phyloP scores from a whole-genome alignment of 2,329 filamentous ascomycete genomes.

The Colletotrichum spinosum region DNA sequence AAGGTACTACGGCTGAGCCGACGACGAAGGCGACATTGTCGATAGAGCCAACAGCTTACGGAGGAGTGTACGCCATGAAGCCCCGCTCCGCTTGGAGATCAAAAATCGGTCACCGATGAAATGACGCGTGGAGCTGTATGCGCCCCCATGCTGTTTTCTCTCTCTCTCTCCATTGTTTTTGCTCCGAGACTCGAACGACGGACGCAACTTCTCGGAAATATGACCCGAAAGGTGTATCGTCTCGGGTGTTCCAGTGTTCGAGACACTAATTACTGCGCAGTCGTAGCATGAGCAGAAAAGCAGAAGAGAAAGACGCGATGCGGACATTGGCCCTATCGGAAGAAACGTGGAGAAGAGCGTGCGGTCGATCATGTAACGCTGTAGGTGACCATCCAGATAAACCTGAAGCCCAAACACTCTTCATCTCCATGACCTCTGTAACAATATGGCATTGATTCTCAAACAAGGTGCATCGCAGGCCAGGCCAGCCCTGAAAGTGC shows the following conservation, averaged over 20 bases:
- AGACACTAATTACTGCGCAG: too few species aligned
- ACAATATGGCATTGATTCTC: too few species aligned
- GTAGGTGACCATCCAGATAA: constrained; percentile 11
- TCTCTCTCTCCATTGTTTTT: too few species aligned
- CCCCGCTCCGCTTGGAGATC: constrained; percentile 23
- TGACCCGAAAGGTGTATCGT: too few species aligned
- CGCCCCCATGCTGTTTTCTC: neutral
- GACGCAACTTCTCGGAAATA: too few species aligned
- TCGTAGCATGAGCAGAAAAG: too few species aligned
- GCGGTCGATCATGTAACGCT: neutral
- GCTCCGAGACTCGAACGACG: too few species aligned
- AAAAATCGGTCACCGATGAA: constrained; percentile 15
- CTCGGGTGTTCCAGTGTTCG: too few species aligned
- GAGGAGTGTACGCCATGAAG: too few species aligned
- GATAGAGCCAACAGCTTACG: constrained; percentile 8
- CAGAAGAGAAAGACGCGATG: too few species aligned
- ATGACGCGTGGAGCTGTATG: constrained; percentile 28
- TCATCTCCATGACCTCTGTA: neutral
- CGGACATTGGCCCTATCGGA: too few species aligned
- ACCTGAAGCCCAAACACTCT: constrained; percentile 20
- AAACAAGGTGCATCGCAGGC: neutral
- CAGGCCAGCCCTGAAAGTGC: neutral
- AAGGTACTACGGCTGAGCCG: too few species aligned
- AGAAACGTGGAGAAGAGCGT: neutral
- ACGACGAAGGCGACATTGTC: constrained; percentile 9